Base-by-base conservation (phyloP, 2,329 filamentous ascomycete genomes). In the Rosellinia necatrix region DNA sequence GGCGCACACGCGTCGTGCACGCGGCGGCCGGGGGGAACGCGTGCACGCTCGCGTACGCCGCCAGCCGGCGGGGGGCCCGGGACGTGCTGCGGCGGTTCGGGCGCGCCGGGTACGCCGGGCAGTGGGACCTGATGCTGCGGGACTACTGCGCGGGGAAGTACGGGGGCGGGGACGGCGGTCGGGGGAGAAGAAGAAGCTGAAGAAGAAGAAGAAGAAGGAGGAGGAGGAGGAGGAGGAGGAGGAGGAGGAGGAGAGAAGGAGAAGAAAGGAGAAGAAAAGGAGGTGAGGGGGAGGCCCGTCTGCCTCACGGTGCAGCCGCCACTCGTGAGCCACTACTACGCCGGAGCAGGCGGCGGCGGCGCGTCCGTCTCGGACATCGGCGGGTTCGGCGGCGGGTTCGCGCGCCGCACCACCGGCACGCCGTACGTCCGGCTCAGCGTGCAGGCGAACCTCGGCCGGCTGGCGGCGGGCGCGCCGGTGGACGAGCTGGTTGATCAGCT, bases 41-140 rank as follows among this genome's bases (percentile, higher is more conserved):
- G n/a, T n/a, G n/a, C n/a, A n/a, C n/a, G n/a, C 65, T 73, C 34
- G 67, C 75, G 22, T 72, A 71, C 40, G 67, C 65, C 1, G 67
- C 68, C 5, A 72, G 70, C 0, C 66, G 64, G 10, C 54, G 60
- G 44, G 74, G 74, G 3, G 75, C 75, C 8, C 68, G 68, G 17
- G 73, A 71, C 32, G 65, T 76, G 5, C 60, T 76, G 15, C 68
- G 66, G 19, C 58, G 67, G 47, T 66, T 74, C 51, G 62, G 41
- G 47, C 6, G 43, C 69, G 49, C 65, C 57, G 53, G 48, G 13
- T 51, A 67, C 59, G 30, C 61, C 64, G 47, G 65, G 56, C 54
- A 67, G 55, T 49, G 65, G 71, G 67, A 69, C 24, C 24, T 69
- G 47, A 64, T 66, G 64, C 32, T 69, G 32, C 59, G 65, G 30